Evolutionary conservation across 164 flowering plant genomes (phyloP), one percentile per base, ranked within the genome.

Genomic region (Magnolia sinica): DNA sequence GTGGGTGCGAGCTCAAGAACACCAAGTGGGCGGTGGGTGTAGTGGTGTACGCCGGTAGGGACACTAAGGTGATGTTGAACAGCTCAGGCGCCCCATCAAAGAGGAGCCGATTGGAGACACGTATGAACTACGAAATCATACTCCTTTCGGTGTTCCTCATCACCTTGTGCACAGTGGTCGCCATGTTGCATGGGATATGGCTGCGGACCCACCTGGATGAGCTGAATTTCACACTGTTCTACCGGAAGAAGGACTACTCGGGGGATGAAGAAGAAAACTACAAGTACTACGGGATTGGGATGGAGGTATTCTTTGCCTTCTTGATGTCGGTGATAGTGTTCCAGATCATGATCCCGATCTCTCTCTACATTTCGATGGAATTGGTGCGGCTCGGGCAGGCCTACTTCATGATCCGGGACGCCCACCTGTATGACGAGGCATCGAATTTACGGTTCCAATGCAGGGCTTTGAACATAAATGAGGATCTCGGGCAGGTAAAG

Each of bases 321-420:
- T 93, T 96, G 79, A 94, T 89, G 97, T 85, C 93, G 1, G 94
- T 96, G 20, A 96, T 96, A 37, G 99, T 96, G 52, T 96, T 91
- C 89, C 99, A 96, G 83, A 83, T 96, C 70, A 91, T 96, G 97
- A 96, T 96, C 76, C 99, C 99, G 50, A 96, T 96, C 79, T 90
- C 99, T 3, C 84, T 96, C 77, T 96, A 96, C 88, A 96, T 96
- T 78, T 96, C 99, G 16, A 92, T 96, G 99, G 99, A 96, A 85
- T 91, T 94, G 82, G 98, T 94, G 66, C 96, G 99, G 63, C 85
- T 92, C 73, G 98, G 98, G 70, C 99, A 96, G 86, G 97, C 99
- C 64, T 96, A 87, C 80, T 96, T 96, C 85, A 96, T 96, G 99
- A 90, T 91, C 77, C 80, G 83, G 50, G 99, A 96, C 76, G 16